phyloP scores from a whole-genome alignment of 352 stramenopile genomes.

The Pythium phragmiticola region DNA sequence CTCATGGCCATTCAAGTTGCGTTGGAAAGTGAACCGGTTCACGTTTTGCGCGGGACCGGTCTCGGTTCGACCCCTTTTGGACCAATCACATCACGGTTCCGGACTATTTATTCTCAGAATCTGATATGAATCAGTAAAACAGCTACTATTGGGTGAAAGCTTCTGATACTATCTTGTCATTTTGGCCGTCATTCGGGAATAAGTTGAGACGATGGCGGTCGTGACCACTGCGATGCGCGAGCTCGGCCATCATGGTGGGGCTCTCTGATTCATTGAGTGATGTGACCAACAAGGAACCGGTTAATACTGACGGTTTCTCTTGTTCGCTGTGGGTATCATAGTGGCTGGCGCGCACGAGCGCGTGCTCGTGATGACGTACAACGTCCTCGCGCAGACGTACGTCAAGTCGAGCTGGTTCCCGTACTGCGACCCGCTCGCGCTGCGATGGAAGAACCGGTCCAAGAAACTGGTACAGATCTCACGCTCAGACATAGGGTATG shows the following conservation, averaged over 20 bases:
- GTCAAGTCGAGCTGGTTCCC: constrained; percentile 78
- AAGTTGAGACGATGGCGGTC: constrained; percentile 3
- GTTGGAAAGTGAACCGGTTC: constrained; percentile 37
- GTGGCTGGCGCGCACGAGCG: constrained; percentile 9
- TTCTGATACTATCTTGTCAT: not conserved
- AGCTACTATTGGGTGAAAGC: constrained; percentile 31
- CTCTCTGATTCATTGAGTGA: not conserved
- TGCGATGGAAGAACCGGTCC: constrained; percentile 76
- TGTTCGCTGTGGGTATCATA: not conserved
- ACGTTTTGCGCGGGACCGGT: constrained; percentile 20
- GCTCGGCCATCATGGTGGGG: constrained; percentile 21
- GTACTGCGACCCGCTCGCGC: constrained; percentile 58
- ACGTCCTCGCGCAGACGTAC: constrained; percentile 83
- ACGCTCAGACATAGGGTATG: too few species aligned
- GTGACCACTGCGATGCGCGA: constrained; percentile 20
- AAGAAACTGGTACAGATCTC: constrained; percentile 48
- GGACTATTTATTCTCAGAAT: not conserved
- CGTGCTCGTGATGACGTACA: constrained; percentile 85
- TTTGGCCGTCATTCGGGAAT: too few species aligned
- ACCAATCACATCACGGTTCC: constrained; percentile 27
- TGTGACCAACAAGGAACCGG: not conserved
- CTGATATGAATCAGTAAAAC: not conserved
- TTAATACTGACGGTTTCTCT: not conserved
- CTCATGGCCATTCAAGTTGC: constrained; percentile 72
- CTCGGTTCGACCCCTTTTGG: constrained; percentile 10